Evolutionary conservation across 148 eudicot species (phyloP).

Genomic region (Spergularia bocconei): DNA sequence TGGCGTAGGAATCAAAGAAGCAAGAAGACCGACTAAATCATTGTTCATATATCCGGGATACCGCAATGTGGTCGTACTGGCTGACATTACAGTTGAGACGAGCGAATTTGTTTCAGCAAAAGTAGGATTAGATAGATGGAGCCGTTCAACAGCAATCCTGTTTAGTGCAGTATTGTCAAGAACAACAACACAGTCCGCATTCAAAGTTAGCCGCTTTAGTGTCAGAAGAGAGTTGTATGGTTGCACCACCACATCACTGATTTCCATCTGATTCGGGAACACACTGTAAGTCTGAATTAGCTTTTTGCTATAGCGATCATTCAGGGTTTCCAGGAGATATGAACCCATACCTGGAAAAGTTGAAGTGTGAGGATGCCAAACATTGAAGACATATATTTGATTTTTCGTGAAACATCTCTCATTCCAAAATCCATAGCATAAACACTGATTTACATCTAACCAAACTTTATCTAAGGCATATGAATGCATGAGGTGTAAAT

Average conservation of each 20-base stretch:
- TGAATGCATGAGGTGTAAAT: no score
- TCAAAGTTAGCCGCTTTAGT: constrained; percentile 87
- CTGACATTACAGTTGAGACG: constrained; percentile 99
- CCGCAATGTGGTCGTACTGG: constrained; percentile 96
- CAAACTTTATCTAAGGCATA: neutral
- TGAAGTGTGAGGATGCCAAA: neutral
- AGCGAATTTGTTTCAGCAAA: constrained; percentile 94
- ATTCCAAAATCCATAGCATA: neutral
- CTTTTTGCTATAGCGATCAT: constrained; percentile 98
- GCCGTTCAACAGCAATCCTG: constrained; percentile 97
- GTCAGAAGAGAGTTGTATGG: constrained; percentile 97
- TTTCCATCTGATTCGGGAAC: constrained; percentile 94
- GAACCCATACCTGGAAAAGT: constrained; percentile 89
- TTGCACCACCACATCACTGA: constrained; percentile 97
- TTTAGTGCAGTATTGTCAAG: constrained; percentile 97
- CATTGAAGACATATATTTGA: neutral
- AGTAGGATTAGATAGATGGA: constrained; percentile 86
- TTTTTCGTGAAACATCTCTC: neutral
- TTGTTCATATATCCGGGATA: constrained; percentile 99
- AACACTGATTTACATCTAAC: neutral
- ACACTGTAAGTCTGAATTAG: constrained; percentile 99
- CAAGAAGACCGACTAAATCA: constrained; percentile 99
- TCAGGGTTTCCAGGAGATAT: constrained; percentile 87
- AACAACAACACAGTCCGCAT: constrained; percentile 99
- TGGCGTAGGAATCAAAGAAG: constrained; percentile 98